Base-by-base conservation (phyloP, 1,139 yeast genomes). In the Debaryomyces robertsiae region DNA sequence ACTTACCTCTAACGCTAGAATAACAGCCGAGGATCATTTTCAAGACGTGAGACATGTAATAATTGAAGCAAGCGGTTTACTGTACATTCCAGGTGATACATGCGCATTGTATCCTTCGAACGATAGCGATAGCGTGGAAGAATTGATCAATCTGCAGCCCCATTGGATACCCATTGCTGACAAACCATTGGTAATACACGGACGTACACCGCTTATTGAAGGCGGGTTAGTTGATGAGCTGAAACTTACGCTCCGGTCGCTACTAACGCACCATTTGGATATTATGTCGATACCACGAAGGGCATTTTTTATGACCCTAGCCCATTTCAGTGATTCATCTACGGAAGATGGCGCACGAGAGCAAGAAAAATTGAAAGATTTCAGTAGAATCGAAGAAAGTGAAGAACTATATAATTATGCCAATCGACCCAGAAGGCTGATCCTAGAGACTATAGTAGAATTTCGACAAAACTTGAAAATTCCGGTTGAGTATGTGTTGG, bases 391-490 rank as follows among this genome's bases (percentile, higher is more conserved):
- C 40, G 81, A 82, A 40, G 90, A 86, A 38, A 75, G 79, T 15
- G 91, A 91, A 54, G 96, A 88, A 44, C 63, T 91, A 34, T 91
- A 82, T 58, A 82, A 93, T 58, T 93, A 93, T 60, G 95, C 95
- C 11, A 86, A 89, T 56, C 69, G 98, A 46, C 97, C 98, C 7
- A 74, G 96, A 49, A 66, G 99, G 50, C 90, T 95, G 45, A 77
- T 91, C 6, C 60, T 89, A 19, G 99, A 93, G 59, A 87, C 89
- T 0, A 61, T 93, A 9, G 73, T 81, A 37, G 99, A 93, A 57
- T 93, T 93, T 56, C 79, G 77, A 46, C 76, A 87, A 7, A 70
- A 72, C 47, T 69, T 93, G 33, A 71, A 63, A 36, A 80, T 93
- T 19, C 98, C 98, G 0, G 58, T 86, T 29, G 82, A 79, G 39